Base-by-base conservation (phyloP, 192 early-diverging fungal genomes). In the Pilobolus umbonatus region DNA sequence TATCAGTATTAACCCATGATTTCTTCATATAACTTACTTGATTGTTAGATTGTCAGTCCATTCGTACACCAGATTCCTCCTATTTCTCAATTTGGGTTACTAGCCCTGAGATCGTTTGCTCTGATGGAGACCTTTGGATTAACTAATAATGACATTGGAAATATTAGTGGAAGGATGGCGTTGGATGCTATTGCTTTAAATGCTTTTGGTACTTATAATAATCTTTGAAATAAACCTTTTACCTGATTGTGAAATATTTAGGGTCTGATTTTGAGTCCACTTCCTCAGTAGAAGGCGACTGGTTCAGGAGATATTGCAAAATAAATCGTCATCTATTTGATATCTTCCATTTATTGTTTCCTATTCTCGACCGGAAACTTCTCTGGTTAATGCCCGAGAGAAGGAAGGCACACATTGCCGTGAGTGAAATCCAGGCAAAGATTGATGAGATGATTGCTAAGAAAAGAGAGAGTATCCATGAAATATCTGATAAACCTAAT, bases 171-270 rank as follows among this genome's bases (percentile, higher is more conserved):
- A 32, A 54, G 79, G 21, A 64, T 76, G 39, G 75, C 83, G 11
- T 68, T 85, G 15, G 83, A 85, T 51, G 79, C 79, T 26, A 68
- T 85, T 52, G 80, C 78, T 19, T 67, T 69, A 11, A 76, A 75
- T 12, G 68, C 70, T 48, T 81, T 81, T 73, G 55, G 55, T 45
- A 43, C n/a, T 24, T 8, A 15, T 4, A 22, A 9, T 25, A 14
- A n/a, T n/a, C 4, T 22, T 0, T 34, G 1, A 25, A 21, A 26
- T 5, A 8, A 22, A 35, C 1, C 21, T 47, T 22, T n/a, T n/a
- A n/a, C n/a, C n/a, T n/a, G 7, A 7, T 15, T 28, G 22, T 46
- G 21, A 35, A n/a, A n/a, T n/a, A n/a, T 46, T 14, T 21, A 59
- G 76, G 71, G 34, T 78, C 72, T 31, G 73, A 82, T 55, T 83